Conservation (phyloP, 1,284 basidiomycete species). For the Heterobasidion annosum region DNA sequence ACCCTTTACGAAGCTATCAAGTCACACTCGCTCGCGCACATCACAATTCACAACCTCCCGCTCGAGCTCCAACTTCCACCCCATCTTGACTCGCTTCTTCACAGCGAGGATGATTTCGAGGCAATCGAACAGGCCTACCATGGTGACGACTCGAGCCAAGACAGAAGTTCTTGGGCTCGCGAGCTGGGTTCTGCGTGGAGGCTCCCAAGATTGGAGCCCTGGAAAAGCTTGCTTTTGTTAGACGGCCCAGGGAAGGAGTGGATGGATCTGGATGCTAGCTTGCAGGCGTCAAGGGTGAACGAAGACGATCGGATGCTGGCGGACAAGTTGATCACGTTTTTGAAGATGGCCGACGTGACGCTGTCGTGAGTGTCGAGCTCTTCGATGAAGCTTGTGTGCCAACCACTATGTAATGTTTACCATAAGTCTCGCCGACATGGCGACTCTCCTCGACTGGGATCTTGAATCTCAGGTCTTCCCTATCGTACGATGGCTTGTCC, state of each 20-base stretch:
- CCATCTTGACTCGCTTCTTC: slow-evolving; percentile 58
- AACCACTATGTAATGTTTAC: background rate
- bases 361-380: slow-evolving; percentile 40
- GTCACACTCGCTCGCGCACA: slow-evolving; percentile 58
- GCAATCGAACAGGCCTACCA: slow-evolving; percentile 36
- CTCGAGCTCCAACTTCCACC: slow-evolving; percentile 80
- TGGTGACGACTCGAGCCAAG: slow-evolving; percentile 32
- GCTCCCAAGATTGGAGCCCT: slow-evolving; percentile 73
- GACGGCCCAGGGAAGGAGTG: slow-evolving; percentile 50
- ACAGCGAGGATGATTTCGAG: slow-evolving; percentile 43
- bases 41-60: slow-evolving; percentile 68
- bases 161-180: slow-evolving; percentile 49
- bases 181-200: slow-evolving; percentile 64
- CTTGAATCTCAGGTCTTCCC: slow-evolving; percentile 82
- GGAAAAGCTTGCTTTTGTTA: slow-evolving; percentile 84
- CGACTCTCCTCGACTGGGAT: slow-evolving; percentile 78
- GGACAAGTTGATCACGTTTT: slow-evolving; percentile 58
- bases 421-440: slow-evolving; percentile 77
- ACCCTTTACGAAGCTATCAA: slow-evolving; percentile 70
- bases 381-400: slow-evolving; percentile 1
- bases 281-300: slow-evolving; percentile 50
- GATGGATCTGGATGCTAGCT: slow-evolving; percentile 42
- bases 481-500: slow-evolving; percentile 83
- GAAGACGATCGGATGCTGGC: slow-evolving; percentile 59
- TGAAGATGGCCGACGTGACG: slow-evolving; percentile 58